Evolutionary conservation across 169 alveolate genomes (phyloP).

Genomic region (Fabrea salina): DNA sequence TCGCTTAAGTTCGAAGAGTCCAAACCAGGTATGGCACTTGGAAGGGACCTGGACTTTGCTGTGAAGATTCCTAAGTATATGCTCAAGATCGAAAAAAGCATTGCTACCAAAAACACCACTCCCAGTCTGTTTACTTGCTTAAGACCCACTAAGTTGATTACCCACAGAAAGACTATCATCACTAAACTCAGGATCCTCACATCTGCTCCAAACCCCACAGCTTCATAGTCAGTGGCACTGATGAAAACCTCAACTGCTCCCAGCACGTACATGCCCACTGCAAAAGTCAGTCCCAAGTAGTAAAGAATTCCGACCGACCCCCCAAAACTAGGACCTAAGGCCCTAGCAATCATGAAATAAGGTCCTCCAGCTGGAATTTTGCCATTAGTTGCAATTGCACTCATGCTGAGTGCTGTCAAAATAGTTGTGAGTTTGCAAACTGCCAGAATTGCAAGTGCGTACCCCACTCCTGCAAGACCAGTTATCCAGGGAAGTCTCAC

Average conservation of each 20-base stretch:
- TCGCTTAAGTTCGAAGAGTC: conserved; percentile 27
- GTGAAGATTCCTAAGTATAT: conserved; percentile 53
- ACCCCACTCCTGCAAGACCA: conserved; percentile 68
- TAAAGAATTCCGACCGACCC: conserved; percentile 71
- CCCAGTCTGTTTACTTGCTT: conserved; percentile 57
- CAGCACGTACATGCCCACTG: conserved; percentile 70
- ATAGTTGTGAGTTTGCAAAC: conserved; percentile 47
- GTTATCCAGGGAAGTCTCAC: conserved; percentile 60
- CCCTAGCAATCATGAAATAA: conserved; percentile 66
- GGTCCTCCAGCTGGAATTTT: conserved; percentile 72
- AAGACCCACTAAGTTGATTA: conserved; percentile 46
- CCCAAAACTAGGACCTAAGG: conserved; percentile 78
- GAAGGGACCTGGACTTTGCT: conserved; percentile 34
- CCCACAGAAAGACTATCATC: conserved; percentile 44
- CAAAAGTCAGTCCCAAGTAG: conserved; percentile 65
- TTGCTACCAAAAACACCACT: conserved; percentile 39
- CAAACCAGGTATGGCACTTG: conserved; percentile 39
- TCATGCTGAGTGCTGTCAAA: conserved; percentile 61
- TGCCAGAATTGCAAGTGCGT: conserved; percentile 38
- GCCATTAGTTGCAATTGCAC: conserved; percentile 81
- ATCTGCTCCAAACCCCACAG: conserved; percentile 41
- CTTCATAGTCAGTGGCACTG: conserved; percentile 36
- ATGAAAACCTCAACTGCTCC: conserved; percentile 75
- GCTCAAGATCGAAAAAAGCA: conserved; percentile 50
- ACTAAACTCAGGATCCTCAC: conserved; percentile 53